Base-by-base conservation (phyloP, 352 stramenopile genomes). In the Globisporangium cylindrosporum region DNA sequence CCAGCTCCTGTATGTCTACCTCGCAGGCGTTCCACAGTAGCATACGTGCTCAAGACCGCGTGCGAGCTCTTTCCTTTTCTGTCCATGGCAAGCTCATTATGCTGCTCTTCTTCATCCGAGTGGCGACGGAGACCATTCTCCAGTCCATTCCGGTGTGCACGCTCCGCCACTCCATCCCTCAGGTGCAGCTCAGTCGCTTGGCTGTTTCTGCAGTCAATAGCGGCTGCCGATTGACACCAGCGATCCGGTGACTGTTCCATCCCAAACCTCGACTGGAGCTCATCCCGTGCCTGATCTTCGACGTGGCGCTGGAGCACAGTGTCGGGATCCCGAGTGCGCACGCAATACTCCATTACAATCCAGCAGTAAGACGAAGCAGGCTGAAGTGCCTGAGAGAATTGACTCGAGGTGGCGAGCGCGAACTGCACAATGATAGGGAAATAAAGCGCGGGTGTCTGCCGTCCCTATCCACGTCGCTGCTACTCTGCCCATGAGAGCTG, bases 151-250 rank as follows among this genome's bases (percentile, higher is more conserved):
- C 70, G 69, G 64, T 64, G n/a, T 59, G 66, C 63, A 18, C 73
- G 60, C 64, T 71, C 54, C 66, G 74, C 53, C 38, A 75, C 66
- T 69, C 66, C 22, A 53, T 71, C 15, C 67, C 70, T 15, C 66
- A 57, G 18, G 51, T 69, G 1, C 71, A 62, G 71, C 59, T 76
- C 49, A 76, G 73, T 43, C 70, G 62, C 9, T 36, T 79, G 3
- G 81, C 72, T 24, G 72, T 73, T 20, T 41, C 12, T 10, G 54
- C 62, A 18, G 66, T 85, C 4, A 62, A 72, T 14, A 7, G 77
- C 14, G 82, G 77, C 48, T 88, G 77, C 61, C 82, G 73, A 75
- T 74, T 60, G 2, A 85, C 75, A 0, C 76, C 78, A 18, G 59
- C 70, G 5, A 34, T 73, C n/a, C 73, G 74, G 24, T 61, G 66